Percentiles rank a stretch among this genome's conserved stretches.
Evolutionary conservation across 345 rosid genomes (phyloP).

Genomic region (Sisymbrium altissimum): DNA sequence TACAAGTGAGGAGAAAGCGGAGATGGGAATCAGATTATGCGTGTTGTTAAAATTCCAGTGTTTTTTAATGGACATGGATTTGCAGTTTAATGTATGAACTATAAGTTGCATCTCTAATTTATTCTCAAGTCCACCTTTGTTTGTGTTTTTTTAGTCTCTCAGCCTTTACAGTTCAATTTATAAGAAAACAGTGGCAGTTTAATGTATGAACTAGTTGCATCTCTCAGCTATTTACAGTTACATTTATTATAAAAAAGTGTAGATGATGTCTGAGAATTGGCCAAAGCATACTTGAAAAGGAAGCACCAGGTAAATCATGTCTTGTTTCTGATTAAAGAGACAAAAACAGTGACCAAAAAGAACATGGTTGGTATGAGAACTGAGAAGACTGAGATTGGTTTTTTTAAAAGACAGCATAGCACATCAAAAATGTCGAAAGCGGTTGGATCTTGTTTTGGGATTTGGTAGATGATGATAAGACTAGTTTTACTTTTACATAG

Average conservation of each 20-base stretch:
- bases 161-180: conserved; percentile 8
- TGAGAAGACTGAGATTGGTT: neutral
- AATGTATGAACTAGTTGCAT: conserved; percentile 22
- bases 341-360: neutral
- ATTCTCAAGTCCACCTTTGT: neutral
- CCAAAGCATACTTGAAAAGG: neutral
- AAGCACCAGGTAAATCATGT: conserved; percentile 5
- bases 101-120: conserved; percentile 21
- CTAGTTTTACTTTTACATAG: conserved; percentile 17
- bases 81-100: conserved; percentile 29
- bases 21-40: conserved; percentile 15
- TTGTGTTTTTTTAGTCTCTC: neutral
- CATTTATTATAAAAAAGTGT: neutral
- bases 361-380: neutral
- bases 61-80: conserved; percentile 23
- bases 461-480: conserved; percentile 21
- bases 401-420: neutral
- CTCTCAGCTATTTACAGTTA: conserved; percentile 5
- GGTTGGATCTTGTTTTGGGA: conserved; percentile 13
- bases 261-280: neutral
- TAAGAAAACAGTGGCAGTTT: conserved; percentile 7
- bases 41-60: conserved; percentile 15
- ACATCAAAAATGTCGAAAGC: neutral
- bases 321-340: neutral
- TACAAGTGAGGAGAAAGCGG: conserved; percentile 55